phyloP scores from a whole-genome alignment of 805 yeast species.

The Candida xiaguanensis region DNA sequence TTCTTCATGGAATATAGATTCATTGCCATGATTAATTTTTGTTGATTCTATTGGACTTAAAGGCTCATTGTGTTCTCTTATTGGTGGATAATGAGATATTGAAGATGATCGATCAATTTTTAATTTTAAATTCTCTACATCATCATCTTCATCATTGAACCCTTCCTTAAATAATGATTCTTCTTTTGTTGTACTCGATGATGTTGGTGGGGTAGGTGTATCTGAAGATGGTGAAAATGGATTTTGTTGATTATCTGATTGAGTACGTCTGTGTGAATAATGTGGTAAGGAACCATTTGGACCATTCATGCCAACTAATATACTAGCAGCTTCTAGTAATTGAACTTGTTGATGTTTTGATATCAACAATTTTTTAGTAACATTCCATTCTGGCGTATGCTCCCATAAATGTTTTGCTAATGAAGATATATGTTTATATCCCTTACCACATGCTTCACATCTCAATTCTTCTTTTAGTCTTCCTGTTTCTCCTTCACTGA shows the following conservation, averaged over 20 bases:
- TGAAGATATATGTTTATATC: conserved; percentile 85
- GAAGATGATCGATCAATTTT: conserved; percentile 34
- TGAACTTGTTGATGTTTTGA: conserved; percentile 90
- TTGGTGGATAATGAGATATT: conserved; percentile 45
- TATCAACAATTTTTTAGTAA: conserved; percentile 73
- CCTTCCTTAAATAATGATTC: conserved; percentile 1
- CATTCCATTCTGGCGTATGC: conserved; percentile 92
- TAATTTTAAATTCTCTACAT: not conserved
- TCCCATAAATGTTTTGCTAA: conserved; percentile 90
- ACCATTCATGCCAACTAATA: conserved; percentile 71
- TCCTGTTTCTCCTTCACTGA: conserved; percentile 84
- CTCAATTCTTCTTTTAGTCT: conserved; percentile 77
- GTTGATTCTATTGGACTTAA: not conserved
- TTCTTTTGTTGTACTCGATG: conserved; percentile 10
- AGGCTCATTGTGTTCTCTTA: not conserved
- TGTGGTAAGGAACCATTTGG: not conserved
- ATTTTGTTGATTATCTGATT: not conserved
- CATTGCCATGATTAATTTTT: conserved; percentile 4
- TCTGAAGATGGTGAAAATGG: conserved; percentile 12
- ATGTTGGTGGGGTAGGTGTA: conserved; percentile 16
- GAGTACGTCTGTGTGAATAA: conserved; percentile 2
- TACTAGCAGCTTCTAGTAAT: conserved; percentile 72
- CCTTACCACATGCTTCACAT: conserved; percentile 91
- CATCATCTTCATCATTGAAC: not conserved
- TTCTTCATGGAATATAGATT: conserved; percentile 9